phyloP scores from a whole-genome alignment of 2,329 filamentous ascomycete species.

The Hawksworthiomyces lignivorus region DNA sequence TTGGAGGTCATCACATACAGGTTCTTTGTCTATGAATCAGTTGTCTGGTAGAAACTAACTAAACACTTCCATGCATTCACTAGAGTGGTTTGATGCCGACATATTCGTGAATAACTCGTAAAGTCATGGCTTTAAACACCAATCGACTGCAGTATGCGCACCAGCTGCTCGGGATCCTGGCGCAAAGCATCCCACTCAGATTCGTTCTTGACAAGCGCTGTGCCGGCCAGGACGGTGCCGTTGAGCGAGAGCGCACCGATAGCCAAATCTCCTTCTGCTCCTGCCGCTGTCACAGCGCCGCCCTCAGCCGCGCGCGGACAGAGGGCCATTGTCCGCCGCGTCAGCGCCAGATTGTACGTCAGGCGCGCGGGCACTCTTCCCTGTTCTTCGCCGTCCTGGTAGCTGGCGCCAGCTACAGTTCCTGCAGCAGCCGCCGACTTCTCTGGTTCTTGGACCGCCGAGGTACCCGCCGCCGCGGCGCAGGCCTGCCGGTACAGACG shows the following conservation, averaged over 20 bases:
- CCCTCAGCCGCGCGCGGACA: conserved; percentile 50
- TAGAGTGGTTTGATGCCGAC: too few relatives aligned
- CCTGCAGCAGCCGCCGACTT: too few relatives aligned
- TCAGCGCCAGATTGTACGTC: conserved; percentile 59
- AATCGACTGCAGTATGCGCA: conserved; percentile 33
- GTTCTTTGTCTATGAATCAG: too few relatives aligned
- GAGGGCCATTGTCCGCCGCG: conserved; percentile 42
- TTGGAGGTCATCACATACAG: too few relatives aligned
- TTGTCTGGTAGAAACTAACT: too few relatives aligned
- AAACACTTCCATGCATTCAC: too few relatives aligned
- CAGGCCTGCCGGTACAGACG: conserved; percentile 39
- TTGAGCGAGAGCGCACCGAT: conserved; percentile 45
- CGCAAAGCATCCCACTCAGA: conserved; percentile 49
- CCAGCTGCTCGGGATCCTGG: conserved; percentile 30
- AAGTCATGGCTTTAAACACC: too few relatives aligned
- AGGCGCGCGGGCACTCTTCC: conserved; percentile 39
- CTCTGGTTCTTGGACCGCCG: too few relatives aligned
- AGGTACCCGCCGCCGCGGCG: conserved; percentile 25
- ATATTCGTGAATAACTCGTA: too few relatives aligned
- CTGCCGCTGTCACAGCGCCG: conserved; percentile 16
- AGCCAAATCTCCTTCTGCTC: conserved; percentile 8
- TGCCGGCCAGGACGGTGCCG: conserved; percentile 56
- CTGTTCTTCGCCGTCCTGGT: conserved; percentile 12
- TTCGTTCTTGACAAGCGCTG: conserved; percentile 53
- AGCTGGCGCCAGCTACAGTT: background rate